Percentiles rank a stretch among this genome's conserved stretches.
These are phyloP conservation scores for Ophiosphaerella korrae DNA, from an alignment of 2,329 filamentous ascomycete species.

Conservation along the genomic window DNA sequence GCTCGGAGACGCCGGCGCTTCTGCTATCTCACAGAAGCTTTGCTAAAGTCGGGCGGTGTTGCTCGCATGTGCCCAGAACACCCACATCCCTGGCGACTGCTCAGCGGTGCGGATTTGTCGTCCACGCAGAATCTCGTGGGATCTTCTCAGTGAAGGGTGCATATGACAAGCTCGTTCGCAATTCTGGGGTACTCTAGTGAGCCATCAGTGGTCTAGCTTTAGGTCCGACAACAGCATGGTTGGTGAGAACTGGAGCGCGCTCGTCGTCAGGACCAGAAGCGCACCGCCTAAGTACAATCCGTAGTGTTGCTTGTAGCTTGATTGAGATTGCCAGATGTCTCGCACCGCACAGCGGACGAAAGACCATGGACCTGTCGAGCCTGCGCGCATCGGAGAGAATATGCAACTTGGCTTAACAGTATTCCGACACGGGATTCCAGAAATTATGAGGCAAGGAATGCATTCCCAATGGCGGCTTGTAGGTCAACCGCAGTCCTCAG, in stretches of 20 bases:
- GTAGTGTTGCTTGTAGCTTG: too few species aligned
- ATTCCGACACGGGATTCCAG: too few species aligned
- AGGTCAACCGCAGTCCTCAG: too few species aligned
- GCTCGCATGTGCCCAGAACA: background rate
- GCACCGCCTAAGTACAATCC: background rate
- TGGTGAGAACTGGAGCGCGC: constrained; percentile 10
- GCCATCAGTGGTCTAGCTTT: constrained; percentile 3
- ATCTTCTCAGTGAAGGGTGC: background rate
- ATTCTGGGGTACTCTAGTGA: background rate
- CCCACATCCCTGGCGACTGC: background rate
- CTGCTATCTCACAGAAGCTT: background rate
- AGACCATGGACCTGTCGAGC: too few species aligned
- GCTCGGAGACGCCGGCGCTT: constrained; percentile 4
- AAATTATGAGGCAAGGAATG: too few species aligned
- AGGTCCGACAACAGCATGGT: constrained; percentile 12
- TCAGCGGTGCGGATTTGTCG: background rate
- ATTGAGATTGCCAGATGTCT: too few species aligned
- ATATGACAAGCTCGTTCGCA: constrained; percentile 5
- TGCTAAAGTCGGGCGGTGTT: background rate
- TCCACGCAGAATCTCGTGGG: background rate
- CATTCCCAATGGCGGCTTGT: too few species aligned
- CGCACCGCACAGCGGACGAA: too few species aligned
- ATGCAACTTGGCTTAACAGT: too few species aligned
- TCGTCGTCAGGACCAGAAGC: constrained; percentile 8
- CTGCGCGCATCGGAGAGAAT: too few species aligned